Percentiles rank a stretch among this genome's conserved stretches.
These are phyloP conservation scores for Hemisphaericaspora xylofermentans DNA, from an alignment of 1,139 yeast species.

Conservation along the genomic window DNA sequence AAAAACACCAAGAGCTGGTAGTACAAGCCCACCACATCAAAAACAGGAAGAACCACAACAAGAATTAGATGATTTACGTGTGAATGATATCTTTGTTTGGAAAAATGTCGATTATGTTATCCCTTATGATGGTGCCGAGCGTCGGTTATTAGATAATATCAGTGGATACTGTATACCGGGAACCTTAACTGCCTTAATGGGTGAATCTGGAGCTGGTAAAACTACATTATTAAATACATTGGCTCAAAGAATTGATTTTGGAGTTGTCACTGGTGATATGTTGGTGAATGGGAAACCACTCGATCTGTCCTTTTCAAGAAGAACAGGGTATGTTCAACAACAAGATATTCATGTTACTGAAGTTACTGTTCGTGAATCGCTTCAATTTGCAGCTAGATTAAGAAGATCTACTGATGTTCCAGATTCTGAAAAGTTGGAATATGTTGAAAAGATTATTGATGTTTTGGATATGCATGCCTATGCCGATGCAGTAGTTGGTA, in stretches of 20 bases:
- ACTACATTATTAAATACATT: slow-evolving; percentile 60
- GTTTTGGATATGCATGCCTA: slow-evolving; percentile 59
- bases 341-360: slow-evolving; percentile 61
- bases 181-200: slow-evolving; percentile 70
- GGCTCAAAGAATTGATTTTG: slow-evolving; percentile 58
- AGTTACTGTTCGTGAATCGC: slow-evolving; percentile 60
- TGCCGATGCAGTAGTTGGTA: slow-evolving; percentile 65
- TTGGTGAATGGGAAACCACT: slow-evolving; percentile 56
- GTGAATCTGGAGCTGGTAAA: slow-evolving; percentile 71
- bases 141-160: slow-evolving; percentile 53
- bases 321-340: slow-evolving; percentile 67
- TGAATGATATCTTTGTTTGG: slow-evolving; percentile 42
- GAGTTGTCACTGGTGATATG: slow-evolving; percentile 64
- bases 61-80: slow-evolving; percentile 22
- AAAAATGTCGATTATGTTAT: slow-evolving; percentile 43
- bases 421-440: slow-evolving; percentile 41
- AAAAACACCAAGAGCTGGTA: slow-evolving; percentile 28
- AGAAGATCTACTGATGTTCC: slow-evolving; percentile 49
- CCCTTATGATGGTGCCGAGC: slow-evolving; percentile 37
- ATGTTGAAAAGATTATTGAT: slow-evolving; percentile 57
- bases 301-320: slow-evolving; percentile 53
- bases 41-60: slow-evolving; percentile 7
- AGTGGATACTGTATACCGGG: slow-evolving; percentile 71
- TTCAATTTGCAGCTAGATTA: slow-evolving; percentile 58
- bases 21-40: slow-evolving; percentile 18